A percentile compares a stretch with the other conserved stretches of the same genome.
These are phyloP conservation scores for Penicillium odoratum DNA, from an alignment of 495 filamentous ascomycete genomes.

Conservation along the genomic window DNA sequence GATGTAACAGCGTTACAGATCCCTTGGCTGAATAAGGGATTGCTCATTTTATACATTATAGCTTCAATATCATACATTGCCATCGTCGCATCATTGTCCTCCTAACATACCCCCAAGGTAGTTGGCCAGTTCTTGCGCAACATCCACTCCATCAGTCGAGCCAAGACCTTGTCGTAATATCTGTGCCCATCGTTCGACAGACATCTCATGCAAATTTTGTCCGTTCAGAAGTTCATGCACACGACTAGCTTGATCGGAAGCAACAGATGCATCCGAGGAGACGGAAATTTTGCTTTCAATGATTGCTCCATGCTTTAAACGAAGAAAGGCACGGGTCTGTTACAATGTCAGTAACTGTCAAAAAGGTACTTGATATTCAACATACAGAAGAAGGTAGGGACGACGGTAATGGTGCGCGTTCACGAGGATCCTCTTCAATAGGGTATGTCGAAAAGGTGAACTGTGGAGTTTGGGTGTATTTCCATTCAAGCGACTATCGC, in stretches of 20 bases:
- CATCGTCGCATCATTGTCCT: slow-evolving; percentile 13
- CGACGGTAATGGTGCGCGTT: slow-evolving; percentile 46
- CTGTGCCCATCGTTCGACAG: slow-evolving; percentile 31
- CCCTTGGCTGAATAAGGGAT: too few relatives aligned
- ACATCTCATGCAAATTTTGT: slow-evolving; percentile 45
- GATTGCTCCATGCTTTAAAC: slow-evolving; percentile 44
- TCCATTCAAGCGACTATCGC: slow-evolving; percentile 68
- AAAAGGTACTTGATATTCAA: background rate
- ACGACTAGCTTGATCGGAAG: slow-evolving; percentile 37
- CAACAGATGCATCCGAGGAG: slow-evolving; percentile 32
- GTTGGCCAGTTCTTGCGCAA: slow-evolving; percentile 20
- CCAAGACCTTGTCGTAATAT: slow-evolving; percentile 25
- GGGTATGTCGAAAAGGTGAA: slow-evolving; percentile 69
- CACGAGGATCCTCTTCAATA: slow-evolving; percentile 55
- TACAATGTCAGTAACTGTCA: background rate
- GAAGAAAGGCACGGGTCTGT: slow-evolving; percentile 43
- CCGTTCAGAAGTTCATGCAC: slow-evolving; percentile 39
- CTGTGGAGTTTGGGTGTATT: slow-evolving; percentile 79
- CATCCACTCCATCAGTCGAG: slow-evolving; percentile 11
- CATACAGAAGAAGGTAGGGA: slow-evolving; percentile 43
- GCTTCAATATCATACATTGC: background rate
- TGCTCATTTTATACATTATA: slow-evolving; percentile 3
- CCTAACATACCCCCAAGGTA: slow-evolving; percentile 23
- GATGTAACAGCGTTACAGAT: too few relatives aligned
- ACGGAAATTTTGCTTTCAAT: slow-evolving; percentile 47